Percentiles rank a stretch among this genome's conserved stretches.
Conservation (phyloP, 179 eudicot genomes). For the Silene noctiflora region DNA sequence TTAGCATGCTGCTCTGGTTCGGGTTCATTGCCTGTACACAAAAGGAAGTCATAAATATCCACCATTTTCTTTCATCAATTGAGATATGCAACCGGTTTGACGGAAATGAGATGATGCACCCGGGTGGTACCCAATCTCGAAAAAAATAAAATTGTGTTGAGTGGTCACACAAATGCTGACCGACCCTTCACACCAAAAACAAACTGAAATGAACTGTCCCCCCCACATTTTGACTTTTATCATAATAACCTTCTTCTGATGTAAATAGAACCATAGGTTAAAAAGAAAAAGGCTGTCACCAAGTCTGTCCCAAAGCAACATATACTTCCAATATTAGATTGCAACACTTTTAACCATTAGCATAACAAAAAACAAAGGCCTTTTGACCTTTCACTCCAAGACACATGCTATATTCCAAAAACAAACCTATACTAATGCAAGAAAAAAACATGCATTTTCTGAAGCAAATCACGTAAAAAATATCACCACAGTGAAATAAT, state of each 20-base stretch:
- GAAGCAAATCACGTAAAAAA: conserved; percentile 7
- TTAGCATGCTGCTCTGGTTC: conserved; percentile 93
- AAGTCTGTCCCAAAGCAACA: conserved; percentile 28
- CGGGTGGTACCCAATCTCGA: no score
- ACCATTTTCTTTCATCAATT: neutral
- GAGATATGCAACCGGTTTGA: no score
- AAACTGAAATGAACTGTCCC: conserved; percentile 18
- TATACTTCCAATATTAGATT: conserved; percentile 43
- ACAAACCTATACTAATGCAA: neutral
- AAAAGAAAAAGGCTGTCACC: conserved; percentile 25
- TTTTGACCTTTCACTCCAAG: conserved; percentile 40
- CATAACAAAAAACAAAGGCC: conserved; percentile 15
- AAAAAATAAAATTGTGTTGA: neutral
- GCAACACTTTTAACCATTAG: conserved; percentile 28
- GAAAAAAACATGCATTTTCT: neutral
- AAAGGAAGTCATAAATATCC: neutral
- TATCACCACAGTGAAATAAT: neutral
- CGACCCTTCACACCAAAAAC: conserved; percentile 5
- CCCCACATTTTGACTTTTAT: conserved; percentile 34
- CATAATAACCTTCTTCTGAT: conserved; percentile 15
- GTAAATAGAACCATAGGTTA: conserved; percentile 23
- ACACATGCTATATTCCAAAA: conserved; percentile 31
- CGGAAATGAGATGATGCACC: no score
- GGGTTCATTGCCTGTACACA: conserved; percentile 67
- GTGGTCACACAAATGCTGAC: conserved; percentile 28